These are phyloP conservation scores for Pleurotus citrinopileatus DNA, from an alignment of 768 basidiomycete species.

Conservation along the genomic window DNA sequence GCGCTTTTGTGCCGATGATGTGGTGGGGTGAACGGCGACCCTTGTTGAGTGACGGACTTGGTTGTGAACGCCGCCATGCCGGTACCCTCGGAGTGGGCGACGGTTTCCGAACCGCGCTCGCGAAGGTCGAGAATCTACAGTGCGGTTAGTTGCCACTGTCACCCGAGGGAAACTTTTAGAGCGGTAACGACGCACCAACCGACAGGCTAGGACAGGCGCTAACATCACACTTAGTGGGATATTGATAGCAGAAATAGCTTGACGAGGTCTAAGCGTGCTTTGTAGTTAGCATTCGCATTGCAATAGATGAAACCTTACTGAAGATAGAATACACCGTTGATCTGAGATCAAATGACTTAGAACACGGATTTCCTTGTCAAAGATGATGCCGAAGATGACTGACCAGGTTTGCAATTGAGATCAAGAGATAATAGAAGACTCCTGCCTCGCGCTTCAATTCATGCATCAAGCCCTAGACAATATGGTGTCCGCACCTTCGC, in stretches of 20 bases:
- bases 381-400: slow-evolving; percentile 11
- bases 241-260: slow-evolving; percentile 80
- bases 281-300: slow-evolving; percentile 13
- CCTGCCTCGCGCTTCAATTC: slow-evolving; percentile 33
- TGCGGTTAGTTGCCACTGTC: not conserved
- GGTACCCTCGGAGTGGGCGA: slow-evolving; percentile 70
- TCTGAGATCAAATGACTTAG: slow-evolving; percentile 35
- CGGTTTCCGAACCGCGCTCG: slow-evolving; percentile 78
- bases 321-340: slow-evolving; percentile 85
- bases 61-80: slow-evolving; percentile 66
- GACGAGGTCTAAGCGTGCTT: slow-evolving; percentile 57
- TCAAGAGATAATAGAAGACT: slow-evolving; percentile 82
- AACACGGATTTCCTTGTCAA: not conserved
- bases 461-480: not conserved
- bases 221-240: slow-evolving; percentile 86
- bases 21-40: slow-evolving; percentile 53
- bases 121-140: slow-evolving; percentile 75
- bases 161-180: not conserved
- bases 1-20: slow-evolving; percentile 41
- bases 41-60: slow-evolving; percentile 54
- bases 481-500: slow-evolving; percentile 52
- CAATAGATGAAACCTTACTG: slow-evolving; percentile 45
- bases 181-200: slow-evolving; percentile 45
- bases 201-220: slow-evolving; percentile 75
- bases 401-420: slow-evolving; percentile 81